A percentile compares a stretch with the other conserved stretches of the same genome.
These are phyloP conservation scores for Avena sativa DNA, from an alignment of 176 grass and related monocot species.

Conservation along the genomic window DNA sequence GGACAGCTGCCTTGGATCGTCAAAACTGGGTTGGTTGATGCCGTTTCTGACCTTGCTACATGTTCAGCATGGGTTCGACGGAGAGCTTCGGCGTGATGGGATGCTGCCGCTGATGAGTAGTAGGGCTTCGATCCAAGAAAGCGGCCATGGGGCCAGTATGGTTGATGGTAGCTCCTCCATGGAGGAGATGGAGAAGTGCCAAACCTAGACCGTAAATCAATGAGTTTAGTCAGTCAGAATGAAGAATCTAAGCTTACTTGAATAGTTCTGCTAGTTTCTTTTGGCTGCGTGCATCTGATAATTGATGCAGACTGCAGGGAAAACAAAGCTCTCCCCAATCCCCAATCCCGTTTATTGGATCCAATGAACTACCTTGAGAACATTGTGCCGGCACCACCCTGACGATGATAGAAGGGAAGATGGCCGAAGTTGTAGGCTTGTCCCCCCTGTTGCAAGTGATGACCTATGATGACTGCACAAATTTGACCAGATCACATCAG, in stretches of 20 bases:
- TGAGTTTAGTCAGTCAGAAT: background rate
- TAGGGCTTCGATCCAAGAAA: conserved; percentile 32
- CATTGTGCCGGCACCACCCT: conserved; percentile 20
- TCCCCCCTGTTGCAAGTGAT: conserved; percentile 22
- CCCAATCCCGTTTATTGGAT: background rate
- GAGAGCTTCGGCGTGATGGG: conserved; percentile 21
- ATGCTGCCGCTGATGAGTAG: conserved; percentile 13
- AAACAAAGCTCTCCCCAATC: background rate
- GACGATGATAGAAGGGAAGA: conserved; percentile 28
- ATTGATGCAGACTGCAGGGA: background rate
- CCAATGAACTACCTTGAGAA: conserved; percentile 46
- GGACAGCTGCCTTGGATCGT: conserved; percentile 16
- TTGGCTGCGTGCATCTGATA: conserved; percentile 9
- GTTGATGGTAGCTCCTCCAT: conserved; percentile 41
- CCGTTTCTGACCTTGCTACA: background rate
- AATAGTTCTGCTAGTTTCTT: background rate
- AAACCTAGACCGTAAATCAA: conserved; percentile 18
- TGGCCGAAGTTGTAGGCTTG: background rate
- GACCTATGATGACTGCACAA: conserved; percentile 33
- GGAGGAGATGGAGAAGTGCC: conserved; percentile 33
- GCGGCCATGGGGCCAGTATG: conserved; percentile 32
- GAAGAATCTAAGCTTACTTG: background rate
- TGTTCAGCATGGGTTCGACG: background rate
- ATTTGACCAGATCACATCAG: background rate
- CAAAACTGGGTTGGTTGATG: background rate